Conservation (phyloP, 306 rosid genomes). For the Canavalia ensiformis region DNA sequence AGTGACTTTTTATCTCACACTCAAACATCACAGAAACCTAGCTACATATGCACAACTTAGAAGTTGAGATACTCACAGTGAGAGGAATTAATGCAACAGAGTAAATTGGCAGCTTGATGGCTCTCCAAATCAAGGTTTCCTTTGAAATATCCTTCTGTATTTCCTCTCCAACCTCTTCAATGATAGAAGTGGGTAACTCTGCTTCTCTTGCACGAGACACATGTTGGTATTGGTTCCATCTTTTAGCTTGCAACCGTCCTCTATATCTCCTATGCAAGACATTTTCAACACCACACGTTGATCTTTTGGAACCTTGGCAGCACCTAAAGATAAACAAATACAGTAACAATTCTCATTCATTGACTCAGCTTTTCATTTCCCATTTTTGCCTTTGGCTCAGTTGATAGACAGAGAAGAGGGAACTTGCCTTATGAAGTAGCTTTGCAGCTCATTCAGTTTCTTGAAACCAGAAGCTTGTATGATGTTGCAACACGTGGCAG, state of each 20-base stretch:
- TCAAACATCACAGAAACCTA: background rate
- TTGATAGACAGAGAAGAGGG: conserved; percentile 14
- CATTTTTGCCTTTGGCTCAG: background rate
- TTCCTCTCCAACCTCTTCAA: conserved; percentile 49
- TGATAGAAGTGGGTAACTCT: conserved; percentile 35
- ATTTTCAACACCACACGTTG: conserved; percentile 29
- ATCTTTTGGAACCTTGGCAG: conserved; percentile 32
- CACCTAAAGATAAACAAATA: conserved; percentile 41
- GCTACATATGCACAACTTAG: background rate
- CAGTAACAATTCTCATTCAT: background rate
- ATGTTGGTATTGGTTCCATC: conserved; percentile 31
- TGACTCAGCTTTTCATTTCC: background rate
- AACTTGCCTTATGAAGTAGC: conserved; percentile 54
- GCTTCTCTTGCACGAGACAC: conserved; percentile 30
- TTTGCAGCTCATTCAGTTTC: conserved; percentile 42
- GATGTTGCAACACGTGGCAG: conserved; percentile 56
- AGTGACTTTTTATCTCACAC: background rate
- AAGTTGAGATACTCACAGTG: conserved; percentile 65
- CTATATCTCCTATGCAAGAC: conserved; percentile 42
- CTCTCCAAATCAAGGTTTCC: conserved; percentile 84
- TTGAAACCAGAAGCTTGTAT: conserved; percentile 43
- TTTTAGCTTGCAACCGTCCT: conserved; percentile 41
- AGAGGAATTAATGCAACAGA: conserved; percentile 92
- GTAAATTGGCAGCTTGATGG: conserved; percentile 84
- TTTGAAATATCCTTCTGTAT: conserved; percentile 56